phyloP scores from a whole-genome alignment of 225 moss, liverwort and hornwort genomes.

The Antitrichia curtipendula region DNA sequence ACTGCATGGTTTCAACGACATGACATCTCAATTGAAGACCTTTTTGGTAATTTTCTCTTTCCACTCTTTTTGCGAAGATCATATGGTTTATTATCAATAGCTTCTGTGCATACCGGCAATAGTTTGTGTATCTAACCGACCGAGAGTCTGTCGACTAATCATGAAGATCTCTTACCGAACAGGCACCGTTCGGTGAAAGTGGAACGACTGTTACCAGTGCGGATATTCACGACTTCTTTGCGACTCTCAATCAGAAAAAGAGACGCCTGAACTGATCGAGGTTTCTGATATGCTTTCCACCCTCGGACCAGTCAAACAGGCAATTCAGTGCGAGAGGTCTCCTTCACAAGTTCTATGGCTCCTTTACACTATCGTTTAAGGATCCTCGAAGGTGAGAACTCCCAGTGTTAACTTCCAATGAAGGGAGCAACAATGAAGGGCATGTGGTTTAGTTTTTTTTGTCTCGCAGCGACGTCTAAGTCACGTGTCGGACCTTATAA shows the following conservation, averaged over 20 bases:
- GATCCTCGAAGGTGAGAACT: background rate
- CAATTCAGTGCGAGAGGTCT: background rate
- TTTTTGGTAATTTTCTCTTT: conserved; percentile 33
- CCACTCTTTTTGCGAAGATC: background rate
- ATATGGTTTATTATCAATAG: background rate
- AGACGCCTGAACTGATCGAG: conserved; percentile 32
- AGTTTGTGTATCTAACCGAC: background rate
- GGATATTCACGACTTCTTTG: conserved; percentile 81
- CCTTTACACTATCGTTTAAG: background rate
- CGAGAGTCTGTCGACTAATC: background rate
- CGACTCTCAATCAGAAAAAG: conserved; percentile 59
- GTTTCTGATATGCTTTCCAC: background rate
- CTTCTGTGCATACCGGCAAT: background rate
- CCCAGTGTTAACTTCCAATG: background rate
- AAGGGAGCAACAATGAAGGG: background rate
- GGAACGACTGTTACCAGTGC: conserved; percentile 71
- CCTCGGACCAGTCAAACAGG: background rate
- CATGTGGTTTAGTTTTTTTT: background rate
- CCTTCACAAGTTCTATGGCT: background rate
- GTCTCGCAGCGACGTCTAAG: background rate
- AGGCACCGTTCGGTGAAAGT: conserved; percentile 60
- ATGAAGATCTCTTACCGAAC: background rate
- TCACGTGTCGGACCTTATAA: background rate
- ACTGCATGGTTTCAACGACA: conserved; percentile 60
- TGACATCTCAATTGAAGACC: conserved; percentile 48